Base-by-base conservation (phyloP, 2,329 filamentous ascomycete species). In the Ophiocordyceps camponoti-rufipedis region DNA sequence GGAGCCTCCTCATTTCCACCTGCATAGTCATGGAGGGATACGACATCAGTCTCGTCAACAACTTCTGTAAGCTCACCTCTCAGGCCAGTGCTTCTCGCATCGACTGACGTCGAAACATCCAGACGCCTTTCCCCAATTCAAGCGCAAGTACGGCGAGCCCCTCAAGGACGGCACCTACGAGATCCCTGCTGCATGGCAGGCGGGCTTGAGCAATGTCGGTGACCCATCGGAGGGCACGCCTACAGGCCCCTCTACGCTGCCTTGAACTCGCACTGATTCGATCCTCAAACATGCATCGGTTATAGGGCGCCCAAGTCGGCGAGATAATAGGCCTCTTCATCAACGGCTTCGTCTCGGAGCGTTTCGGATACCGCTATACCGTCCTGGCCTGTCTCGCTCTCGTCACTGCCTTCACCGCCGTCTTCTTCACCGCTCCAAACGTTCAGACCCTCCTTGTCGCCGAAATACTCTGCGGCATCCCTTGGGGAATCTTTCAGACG, bases 21-120 rank as follows among this genome's bases (percentile, higher is more conserved):
- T 88, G 83, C 58, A 91, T 94, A 56, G 78, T 76, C 55, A 94
- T 94, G 87, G 86, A 94, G 62, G 86, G 85, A 32, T 93, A 88
- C 65, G 85, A 94, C 57, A 70, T 91, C 48, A 80, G 76, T 55
- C 67, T 93, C 45, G 76, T 91, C 54, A 85, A 81, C 66, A 88
- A 88, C 62, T 86, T 91, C 57, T 88, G 76, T 64, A 63, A 55
- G 50, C 19, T 13, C 32, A 11, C 19, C 11, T 28, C 28, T 12
- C 23, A 47, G 32, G 44, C 50, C 51, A 42, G 53, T 38, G 32
- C 38, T 42, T 14, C 11, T 41, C 19, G n/a, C 29, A 3, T 31
- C 29, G 10, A 28, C 9, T 42, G 23, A 44, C 23, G 14, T 13
- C 11, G 3, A 5, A n/a, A 38, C 38, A 6, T 28, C 2, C 18